phyloP scores from a whole-genome alignment of 192 early-diverging fungal species.

The Linnemannia schmuckeri region DNA sequence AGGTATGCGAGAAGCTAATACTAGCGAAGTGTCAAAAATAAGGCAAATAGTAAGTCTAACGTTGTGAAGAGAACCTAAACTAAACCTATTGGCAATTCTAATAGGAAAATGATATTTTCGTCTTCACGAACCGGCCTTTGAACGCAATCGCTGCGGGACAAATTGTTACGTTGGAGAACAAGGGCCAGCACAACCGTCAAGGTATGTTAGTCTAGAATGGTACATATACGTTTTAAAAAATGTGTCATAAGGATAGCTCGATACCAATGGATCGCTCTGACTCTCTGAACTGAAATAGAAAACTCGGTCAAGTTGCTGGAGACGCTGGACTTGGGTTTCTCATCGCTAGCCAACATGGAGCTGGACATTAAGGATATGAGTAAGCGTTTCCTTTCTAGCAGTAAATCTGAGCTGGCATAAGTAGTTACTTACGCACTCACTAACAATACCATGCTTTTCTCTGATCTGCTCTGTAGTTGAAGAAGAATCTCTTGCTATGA shows the following conservation, averaged over 20 bases:
- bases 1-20: constrained; percentile 32
- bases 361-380: constrained; percentile 55
- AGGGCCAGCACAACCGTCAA: constrained; percentile 42
- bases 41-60: background rate
- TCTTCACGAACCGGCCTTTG: constrained; percentile 80
- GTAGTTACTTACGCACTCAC: background rate
- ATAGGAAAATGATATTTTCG: constrained; percentile 69
- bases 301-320: constrained; percentile 28
- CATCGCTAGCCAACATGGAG: constrained; percentile 48
- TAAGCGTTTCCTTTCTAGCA: constrained; percentile 10
- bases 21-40: background rate
- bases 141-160: constrained; percentile 71
- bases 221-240: background rate
- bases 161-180: constrained; percentile 66
- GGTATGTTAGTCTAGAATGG: constrained; percentile 1
- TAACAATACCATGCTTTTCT: background rate
- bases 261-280: background rate
- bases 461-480: constrained; percentile 41
- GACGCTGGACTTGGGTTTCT: constrained; percentile 36
- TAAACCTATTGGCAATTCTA: background rate
- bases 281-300: constrained; percentile 9
- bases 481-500: constrained; percentile 65
- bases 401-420: background rate
- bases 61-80: background rate
- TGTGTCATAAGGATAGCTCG: background rate